Base-by-base conservation (phyloP, 1,284 basidiomycete species). In the Schizopora paradoxa region DNA sequence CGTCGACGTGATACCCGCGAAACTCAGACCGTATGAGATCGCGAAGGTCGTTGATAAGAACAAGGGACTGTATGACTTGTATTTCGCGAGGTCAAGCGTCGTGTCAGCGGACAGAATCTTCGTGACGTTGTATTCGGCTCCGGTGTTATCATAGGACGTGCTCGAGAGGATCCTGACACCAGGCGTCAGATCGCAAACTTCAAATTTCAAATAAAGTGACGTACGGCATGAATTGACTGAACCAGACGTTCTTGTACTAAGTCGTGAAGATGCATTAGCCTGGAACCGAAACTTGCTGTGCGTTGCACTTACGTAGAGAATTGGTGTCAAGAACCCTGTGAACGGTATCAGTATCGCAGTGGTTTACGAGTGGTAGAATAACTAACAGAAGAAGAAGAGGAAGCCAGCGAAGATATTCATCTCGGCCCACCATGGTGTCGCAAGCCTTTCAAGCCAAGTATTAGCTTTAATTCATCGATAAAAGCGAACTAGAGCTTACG, bases 401-500 rank as follows among this genome's bases (percentile, higher is more conserved):
- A 94, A 94, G 1, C 88, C 91, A 34, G 68, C 70, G n/a, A 82
- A 76, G 38, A 91, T 72, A 64, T 96, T 95, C 43, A 84, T 86
- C 57, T 81, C 79, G 2, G 81, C 80, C 82, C 82, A 85, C 82
- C 79, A 82, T 0, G 78, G 78, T 8, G 77, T 76, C 6, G 74
- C 69, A 32, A 77, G 68, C n/a, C n/a, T 31, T 31, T 10, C 10
- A 31, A 31, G 10, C 28, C 8, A 14, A 31, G 28, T 10, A 8
- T 65, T 61, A 11, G 69, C 68, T 39, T 63, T 67, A 42, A 74
- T 70, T 74, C 74, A 76, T 57, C 73, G 74, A 6, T 61, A 68
- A 76, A n/a, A n/a, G n/a, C n/a, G n/a, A n/a, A n/a, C n/a, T n/a
- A n/a, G n/a, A n/a, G n/a, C 14, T 66, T 68, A 48, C 29, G 81